Base-by-base conservation (phyloP, 1,139 yeast species). In the Lodderomyces metapsilosis region DNA sequence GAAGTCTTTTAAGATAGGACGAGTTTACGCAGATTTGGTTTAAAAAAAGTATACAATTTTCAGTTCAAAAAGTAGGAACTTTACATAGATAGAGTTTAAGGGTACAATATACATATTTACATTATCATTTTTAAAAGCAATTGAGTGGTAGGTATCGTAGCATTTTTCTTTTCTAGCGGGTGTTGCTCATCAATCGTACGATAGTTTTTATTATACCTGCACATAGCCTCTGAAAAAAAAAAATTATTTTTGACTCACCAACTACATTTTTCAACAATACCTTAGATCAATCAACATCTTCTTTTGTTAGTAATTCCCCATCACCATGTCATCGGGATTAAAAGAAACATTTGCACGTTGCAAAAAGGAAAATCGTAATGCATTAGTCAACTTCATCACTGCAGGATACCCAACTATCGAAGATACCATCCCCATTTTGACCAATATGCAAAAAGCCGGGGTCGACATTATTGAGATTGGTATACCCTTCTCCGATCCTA, bases 401-500 rank as follows among this genome's bases (percentile, higher is more conserved):
- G 98, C 96, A 4, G 98, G 97, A 15, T 89, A 73, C 66, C 99
- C 99, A 38, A 76, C 88, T 21, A 68, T 85, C 42, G 94, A 84
- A 43, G 96, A 86, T 52, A 91, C 98, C 2, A 72, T 92, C 35
- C 94, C 95, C 5, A 80, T 91, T 52, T 63, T 94, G 61, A 78
- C 83, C 59, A 92, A 94, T 23, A 79, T 92, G 69, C 98, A 92
- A 68, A 86, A 79, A 36, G 98, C 95, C 50, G 99, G 99, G 47
- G 94, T 88, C 17, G 98, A 92, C 60, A 78, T 92, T 48, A 88
- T 92, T 52, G 99, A 92, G 68, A 70, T 92, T 39, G 98, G 99
- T 48, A 71, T 94, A 58, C 99, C 99, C 34, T 92, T 92, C 62
- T 84, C 96, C n/a, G 99, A 92, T 61, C 98, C 99, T 34, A 88